Evolutionary conservation across 2,329 filamentous ascomycete genomes (phyloP).

Genomic region (Colletotrichum sp.): DNA sequence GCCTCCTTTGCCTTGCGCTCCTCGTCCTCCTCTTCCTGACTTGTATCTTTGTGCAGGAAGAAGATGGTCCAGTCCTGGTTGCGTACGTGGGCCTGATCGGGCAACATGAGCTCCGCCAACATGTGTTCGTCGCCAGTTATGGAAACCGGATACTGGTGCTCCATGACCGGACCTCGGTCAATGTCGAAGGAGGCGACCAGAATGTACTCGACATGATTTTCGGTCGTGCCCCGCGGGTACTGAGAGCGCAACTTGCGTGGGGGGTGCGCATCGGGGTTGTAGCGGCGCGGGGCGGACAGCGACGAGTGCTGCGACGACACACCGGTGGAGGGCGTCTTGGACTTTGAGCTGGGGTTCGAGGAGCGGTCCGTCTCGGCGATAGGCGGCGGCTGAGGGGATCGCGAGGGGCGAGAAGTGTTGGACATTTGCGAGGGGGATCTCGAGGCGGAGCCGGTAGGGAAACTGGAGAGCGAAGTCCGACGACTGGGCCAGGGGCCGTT

Average conservation of each 20-base stretch:
- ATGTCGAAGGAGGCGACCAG: conserved; percentile 97
- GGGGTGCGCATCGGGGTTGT: conserved; percentile 55
- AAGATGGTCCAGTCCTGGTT: conserved; percentile 99
- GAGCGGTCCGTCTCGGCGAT: conserved; percentile 57
- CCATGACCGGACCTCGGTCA: conserved; percentile 95
- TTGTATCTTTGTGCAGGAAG: conserved; percentile 95
- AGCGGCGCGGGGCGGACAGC: conserved; percentile 54
- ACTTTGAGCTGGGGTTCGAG: conserved; percentile 64
- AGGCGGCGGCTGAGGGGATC: conserved; percentile 55
- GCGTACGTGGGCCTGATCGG: conserved; percentile 92
- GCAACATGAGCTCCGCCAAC: conserved; percentile 97
- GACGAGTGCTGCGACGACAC: conserved; percentile 65
- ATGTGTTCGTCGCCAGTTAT: conserved; percentile 98
- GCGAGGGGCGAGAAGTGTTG: conserved; percentile 54
- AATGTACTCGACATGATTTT: conserved; percentile 99
- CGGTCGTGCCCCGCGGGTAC: conserved; percentile 72
- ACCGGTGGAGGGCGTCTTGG: conserved; percentile 62
- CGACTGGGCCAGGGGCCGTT: conserved; percentile 34
- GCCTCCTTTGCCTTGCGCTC: conserved; percentile 64
- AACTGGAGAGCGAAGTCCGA: conserved; percentile 67
- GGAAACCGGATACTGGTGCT: conserved; percentile 93
- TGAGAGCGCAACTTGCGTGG: conserved; percentile 70
- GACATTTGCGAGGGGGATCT: conserved; percentile 64
- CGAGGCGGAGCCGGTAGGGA: conserved; percentile 53
- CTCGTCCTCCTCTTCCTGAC: conserved; percentile 79